Conservation (phyloP, 83 land plant genomes). For the Diphasiastrum complanatum region DNA sequence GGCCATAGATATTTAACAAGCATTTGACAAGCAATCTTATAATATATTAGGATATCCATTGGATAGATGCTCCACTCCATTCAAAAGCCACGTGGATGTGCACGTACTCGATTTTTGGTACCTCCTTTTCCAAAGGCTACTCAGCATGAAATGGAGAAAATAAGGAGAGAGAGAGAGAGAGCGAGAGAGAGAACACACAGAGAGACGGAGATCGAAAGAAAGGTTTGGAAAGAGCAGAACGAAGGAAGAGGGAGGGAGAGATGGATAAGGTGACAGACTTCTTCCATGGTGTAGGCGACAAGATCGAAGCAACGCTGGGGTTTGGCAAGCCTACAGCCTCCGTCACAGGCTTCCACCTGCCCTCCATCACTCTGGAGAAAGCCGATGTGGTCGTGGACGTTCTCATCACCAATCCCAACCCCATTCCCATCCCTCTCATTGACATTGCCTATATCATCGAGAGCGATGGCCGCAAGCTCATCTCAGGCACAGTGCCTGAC, state of each 20-base stretch:
- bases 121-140: too few species aligned
- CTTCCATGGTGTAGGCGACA: conserved; percentile 75
- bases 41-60: too few species aligned
- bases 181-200: too few species aligned
- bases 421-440: conserved; percentile 79
- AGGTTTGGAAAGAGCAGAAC: conserved; percentile 25
- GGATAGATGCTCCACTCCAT: too few species aligned
- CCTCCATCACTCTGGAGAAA: conserved; percentile 60
- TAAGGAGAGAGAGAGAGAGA: too few species aligned
- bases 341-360: conserved; percentile 57
- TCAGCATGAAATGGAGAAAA: too few species aligned
- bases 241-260: conserved; percentile 40
- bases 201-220: too few species aligned
- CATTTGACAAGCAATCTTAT: too few species aligned
- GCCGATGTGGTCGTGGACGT: conserved; percentile 78
- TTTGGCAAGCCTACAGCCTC: conserved; percentile 90
- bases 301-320: conserved; percentile 67
- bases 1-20: too few species aligned
- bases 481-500: conserved; percentile 90
- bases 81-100: too few species aligned
- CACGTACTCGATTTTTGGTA: too few species aligned
- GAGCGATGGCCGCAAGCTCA: conserved; percentile 78
- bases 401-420: conserved; percentile 83
- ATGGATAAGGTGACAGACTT: conserved; percentile 73
- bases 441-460: conserved; percentile 77